Base-by-base conservation (phyloP, 2,329 filamentous ascomycete species). In the Fusarium proliferatum region DNA sequence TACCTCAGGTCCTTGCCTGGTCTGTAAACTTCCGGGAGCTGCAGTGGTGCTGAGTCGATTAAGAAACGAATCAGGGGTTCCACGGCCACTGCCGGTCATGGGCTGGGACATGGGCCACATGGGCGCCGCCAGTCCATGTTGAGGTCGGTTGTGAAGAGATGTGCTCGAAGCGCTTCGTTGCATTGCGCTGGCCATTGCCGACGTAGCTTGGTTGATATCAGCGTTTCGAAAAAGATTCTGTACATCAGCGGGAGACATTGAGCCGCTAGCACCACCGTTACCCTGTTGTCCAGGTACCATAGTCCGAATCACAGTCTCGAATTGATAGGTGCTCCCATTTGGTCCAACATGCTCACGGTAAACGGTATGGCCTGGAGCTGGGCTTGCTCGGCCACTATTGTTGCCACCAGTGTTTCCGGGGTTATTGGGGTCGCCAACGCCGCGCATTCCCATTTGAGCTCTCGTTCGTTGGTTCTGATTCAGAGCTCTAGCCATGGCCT, bases 151-250 rank as follows among this genome's bases (percentile, higher is more conserved):
- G 53, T 82, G 79, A 56, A 86, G 75, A 9, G 86, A 87, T 9
- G 84, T 82, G 46, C 81, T 84, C 7, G 87, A 87, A 41, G 85
- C 82, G 73, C 85, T 88, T 61, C 87, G 83, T 48, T 87, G 86
- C 85, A 88, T 86, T 41, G 86, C 85, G 71, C 83, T 85, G 10
- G 85, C 82, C 81, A 87, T 86, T 55, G 85, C 85, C 57, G 83
- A 82, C 4, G 85, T 82, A 6, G 85, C 84, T 71, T 87, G 84
- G 39, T 78, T 81, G 30, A 83, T 81, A 75, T 88, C 87, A 10
- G 84, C 84, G 39, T 80, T 81, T 36, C 85, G 84, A 16, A 88
- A 75, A 36, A 86, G 84, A 61, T 82, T 86, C 53, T 86, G 85
- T 6, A 86, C 79, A 19, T 88, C 87, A 30, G 79, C 77, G 6